Evolutionary conservation across 139 green algal genomes (phyloP).

Genomic region (Closterium sp.): DNA sequence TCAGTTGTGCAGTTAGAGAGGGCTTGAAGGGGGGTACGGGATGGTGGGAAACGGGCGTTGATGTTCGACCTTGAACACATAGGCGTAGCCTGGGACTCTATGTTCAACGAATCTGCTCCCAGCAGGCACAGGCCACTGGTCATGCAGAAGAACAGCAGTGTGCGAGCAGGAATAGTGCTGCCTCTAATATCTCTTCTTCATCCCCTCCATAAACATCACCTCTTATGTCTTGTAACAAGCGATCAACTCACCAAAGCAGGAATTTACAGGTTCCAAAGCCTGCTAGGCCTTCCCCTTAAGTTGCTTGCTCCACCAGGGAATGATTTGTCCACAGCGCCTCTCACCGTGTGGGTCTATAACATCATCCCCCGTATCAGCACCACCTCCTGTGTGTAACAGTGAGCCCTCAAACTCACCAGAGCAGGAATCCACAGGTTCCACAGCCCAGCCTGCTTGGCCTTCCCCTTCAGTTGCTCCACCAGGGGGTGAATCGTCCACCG

Average conservation of each 20-base stretch:
- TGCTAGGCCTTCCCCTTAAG: conserved; percentile 71
- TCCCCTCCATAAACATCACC: no score
- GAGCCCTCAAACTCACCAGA: background rate
- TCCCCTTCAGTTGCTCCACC: conserved; percentile 80
- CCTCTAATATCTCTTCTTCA: no score
- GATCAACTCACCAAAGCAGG: conserved; percentile 62
- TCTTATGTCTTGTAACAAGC: conserved; percentile 83
- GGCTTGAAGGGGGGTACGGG: background rate
- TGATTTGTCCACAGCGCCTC: conserved; percentile 34
- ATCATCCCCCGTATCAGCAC: background rate
- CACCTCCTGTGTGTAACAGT: background rate
- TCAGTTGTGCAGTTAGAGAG: no score
- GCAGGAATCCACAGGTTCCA: conserved; percentile 97
- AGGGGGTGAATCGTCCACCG: conserved; percentile 44
- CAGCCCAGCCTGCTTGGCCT: conserved; percentile 68
- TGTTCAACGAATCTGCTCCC: no score
- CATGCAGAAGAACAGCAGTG: no score
- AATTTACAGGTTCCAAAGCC: conserved; percentile 97
- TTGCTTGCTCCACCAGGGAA: conserved; percentile 66
- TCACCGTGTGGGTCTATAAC: conserved; percentile 59
- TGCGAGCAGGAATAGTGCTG: no score
- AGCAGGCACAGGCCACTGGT: no score
- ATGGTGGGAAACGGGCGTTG: background rate
- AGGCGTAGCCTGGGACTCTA: no score
- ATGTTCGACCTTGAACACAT: background rate